Evolutionary conservation across 75 land plant species (phyloP).

Genomic region (Cupressus sempervirens): DNA sequence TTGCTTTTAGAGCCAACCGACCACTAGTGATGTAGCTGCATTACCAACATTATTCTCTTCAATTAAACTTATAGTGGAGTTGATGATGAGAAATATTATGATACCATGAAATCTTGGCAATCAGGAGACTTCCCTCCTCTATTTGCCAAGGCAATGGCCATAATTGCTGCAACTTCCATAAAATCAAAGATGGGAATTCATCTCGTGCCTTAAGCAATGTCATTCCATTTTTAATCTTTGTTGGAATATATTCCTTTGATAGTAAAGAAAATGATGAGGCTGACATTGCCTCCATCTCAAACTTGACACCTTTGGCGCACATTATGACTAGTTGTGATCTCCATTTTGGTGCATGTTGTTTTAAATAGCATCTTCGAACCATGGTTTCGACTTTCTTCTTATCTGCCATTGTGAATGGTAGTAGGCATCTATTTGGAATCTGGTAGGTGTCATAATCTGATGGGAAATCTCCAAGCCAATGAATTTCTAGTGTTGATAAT

Average conservation of each 20-base stretch:
- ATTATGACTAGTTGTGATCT: constrained; percentile 65
- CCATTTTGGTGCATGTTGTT: constrained; percentile 68
- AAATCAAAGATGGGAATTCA: background rate
- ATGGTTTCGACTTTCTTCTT: constrained; percentile 57
- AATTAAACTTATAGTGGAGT: no score
- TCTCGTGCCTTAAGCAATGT: background rate
- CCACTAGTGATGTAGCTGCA: no score
- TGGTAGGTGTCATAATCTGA: constrained; percentile 60
- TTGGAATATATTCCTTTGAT: constrained; percentile 64
- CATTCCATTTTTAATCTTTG: constrained; percentile 47
- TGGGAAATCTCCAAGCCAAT: constrained; percentile 79
- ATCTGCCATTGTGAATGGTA: constrained; percentile 65
- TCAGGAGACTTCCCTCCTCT: no score
- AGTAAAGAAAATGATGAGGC: constrained; percentile 63
- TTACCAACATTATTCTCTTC: no score
- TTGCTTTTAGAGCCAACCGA: no score
- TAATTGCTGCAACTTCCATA: no score
- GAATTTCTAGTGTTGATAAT: constrained; percentile 56
- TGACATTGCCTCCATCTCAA: constrained; percentile 92
- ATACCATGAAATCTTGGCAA: no score
- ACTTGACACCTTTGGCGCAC: constrained; percentile 66
- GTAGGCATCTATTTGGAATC: constrained; percentile 66
- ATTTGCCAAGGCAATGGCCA: no score
- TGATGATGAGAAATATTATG: no score
- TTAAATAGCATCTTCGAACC: constrained; percentile 67